Conservation (phyloP, 139 green algal species). For the Prasinococcaceae sp. region DNA sequence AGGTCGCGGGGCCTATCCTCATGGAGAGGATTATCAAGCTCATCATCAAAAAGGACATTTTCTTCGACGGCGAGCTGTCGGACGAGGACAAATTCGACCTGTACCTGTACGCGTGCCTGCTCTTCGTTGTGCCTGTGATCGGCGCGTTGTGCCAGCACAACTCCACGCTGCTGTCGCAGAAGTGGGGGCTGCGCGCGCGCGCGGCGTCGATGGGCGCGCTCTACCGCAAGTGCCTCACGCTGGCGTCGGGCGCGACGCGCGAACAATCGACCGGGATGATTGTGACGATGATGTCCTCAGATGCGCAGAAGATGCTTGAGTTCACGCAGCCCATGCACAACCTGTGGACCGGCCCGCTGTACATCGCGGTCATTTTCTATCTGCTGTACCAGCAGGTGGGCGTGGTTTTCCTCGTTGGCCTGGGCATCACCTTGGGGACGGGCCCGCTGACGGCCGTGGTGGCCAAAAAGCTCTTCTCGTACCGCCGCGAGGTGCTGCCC, state of each 20-base stretch:
- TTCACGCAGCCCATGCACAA: slow-evolving; percentile 11
- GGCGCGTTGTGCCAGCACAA: not conserved
- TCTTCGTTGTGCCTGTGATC: slow-evolving; percentile 1
- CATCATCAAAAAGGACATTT: slow-evolving; percentile 3
- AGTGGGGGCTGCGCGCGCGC: slow-evolving; percentile 15
- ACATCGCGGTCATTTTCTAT: slow-evolving; percentile 52
- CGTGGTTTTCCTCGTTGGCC: slow-evolving; percentile 70
- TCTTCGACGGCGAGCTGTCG: not conserved
- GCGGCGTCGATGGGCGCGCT: slow-evolving; percentile 62
- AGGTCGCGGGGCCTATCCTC: slow-evolving; percentile 6
- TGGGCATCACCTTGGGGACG: slow-evolving; percentile 49
- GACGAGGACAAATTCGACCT: not conserved
- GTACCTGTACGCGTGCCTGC: not conserved
- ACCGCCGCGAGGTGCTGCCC: slow-evolving; percentile 43
- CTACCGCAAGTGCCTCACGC: slow-evolving; percentile 64
- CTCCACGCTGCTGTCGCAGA: not conserved
- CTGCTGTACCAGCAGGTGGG: slow-evolving; percentile 72
- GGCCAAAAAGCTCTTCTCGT: slow-evolving; percentile 40
- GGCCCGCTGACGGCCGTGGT: slow-evolving; percentile 48
- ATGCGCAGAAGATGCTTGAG: slow-evolving; percentile 48
- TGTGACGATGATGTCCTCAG: slow-evolving; percentile 58
- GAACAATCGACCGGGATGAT: slow-evolving; percentile 31
- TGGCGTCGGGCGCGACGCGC: slow-evolving; percentile 8
- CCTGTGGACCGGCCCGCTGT: slow-evolving; percentile 46
- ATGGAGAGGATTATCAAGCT: slow-evolving; percentile 1